Percentiles rank a stretch among this genome's conserved stretches.
These are phyloP conservation scores for Phaeodactylum tricornutum DNA, from an alignment of 108 stramenopile species.

Conservation along the genomic window DNA sequence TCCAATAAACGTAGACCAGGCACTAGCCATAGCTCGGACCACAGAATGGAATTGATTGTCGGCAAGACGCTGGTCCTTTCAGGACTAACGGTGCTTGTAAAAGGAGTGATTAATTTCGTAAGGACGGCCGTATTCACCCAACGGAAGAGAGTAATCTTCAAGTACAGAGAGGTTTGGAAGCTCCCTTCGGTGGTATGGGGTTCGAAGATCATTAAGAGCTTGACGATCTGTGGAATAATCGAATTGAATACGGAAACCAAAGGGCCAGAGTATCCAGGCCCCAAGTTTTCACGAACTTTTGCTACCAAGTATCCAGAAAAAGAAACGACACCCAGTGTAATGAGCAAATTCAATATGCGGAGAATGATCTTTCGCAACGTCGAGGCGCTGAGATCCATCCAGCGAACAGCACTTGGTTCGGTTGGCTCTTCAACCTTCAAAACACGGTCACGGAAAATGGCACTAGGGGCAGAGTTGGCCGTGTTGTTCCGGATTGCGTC, in stretches of 20 bases:
- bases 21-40: slow-evolving; percentile 45
- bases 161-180: slow-evolving; percentile 45
- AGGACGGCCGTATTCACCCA: slow-evolving; percentile 64
- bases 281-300: slow-evolving; percentile 8
- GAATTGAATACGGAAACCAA: slow-evolving; percentile 41
- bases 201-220: slow-evolving; percentile 51
- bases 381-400: slow-evolving; percentile 34
- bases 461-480: slow-evolving; percentile 16
- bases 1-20: slow-evolving; percentile 52
- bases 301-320: slow-evolving; percentile 20
- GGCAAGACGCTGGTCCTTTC: slow-evolving; percentile 37
- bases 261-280: slow-evolving; percentile 17
- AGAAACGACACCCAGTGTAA: slow-evolving; percentile 40
- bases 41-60: slow-evolving; percentile 40
- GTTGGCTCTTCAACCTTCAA: slow-evolving; percentile 39
- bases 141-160: slow-evolving; percentile 73
- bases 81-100: slow-evolving; percentile 24
- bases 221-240: slow-evolving; percentile 41
- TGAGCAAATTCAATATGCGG: slow-evolving; percentile 18
- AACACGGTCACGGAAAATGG: slow-evolving; percentile 35
- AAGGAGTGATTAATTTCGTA: slow-evolving; percentile 32
- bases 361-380: slow-evolving; percentile 14
- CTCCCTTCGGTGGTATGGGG: slow-evolving; percentile 50
- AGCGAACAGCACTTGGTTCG: slow-evolving; percentile 56
- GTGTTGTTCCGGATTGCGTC: slow-evolving; percentile 29